These are phyloP conservation scores for Bruguiera hainesii DNA, from an alignment of 441 rosid species.

Conservation along the genomic window DNA sequence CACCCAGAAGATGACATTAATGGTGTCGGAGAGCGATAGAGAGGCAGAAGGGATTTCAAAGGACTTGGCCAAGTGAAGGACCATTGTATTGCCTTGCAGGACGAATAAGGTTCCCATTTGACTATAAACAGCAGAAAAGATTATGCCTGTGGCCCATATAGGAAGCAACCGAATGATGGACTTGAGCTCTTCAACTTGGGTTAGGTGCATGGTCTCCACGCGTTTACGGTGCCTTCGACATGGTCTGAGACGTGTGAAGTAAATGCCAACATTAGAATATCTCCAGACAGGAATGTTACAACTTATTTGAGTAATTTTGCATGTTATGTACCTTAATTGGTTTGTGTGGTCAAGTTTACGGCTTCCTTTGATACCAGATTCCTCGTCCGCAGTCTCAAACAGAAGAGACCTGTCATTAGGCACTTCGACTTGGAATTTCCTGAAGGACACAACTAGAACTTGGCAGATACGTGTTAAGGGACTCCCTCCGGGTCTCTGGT, in stretches of 20 bases:
- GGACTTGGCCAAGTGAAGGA: slow-evolving; percentile 51
- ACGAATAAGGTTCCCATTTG: slow-evolving; percentile 86
- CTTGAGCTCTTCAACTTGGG: slow-evolving; percentile 90
- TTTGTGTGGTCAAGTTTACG: slow-evolving; percentile 21
- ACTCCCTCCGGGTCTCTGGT: slow-evolving; percentile 80
- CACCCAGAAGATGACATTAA: slow-evolving; percentile 78
- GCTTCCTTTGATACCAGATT: slow-evolving; percentile 58
- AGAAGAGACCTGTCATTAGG: slow-evolving; percentile 49
- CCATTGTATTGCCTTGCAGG: slow-evolving; percentile 86
- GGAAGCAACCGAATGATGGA: slow-evolving; percentile 69
- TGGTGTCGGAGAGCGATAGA: slow-evolving; percentile 67
- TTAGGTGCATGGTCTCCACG: slow-evolving; percentile 79
- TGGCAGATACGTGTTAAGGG: slow-evolving; percentile 70
- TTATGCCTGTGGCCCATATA: slow-evolving; percentile 80
- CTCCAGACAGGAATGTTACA: neutral
- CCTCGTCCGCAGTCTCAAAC: slow-evolving; percentile 49
- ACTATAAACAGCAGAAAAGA: slow-evolving; percentile 71
- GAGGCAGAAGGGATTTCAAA: slow-evolving; percentile 90
- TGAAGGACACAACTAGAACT: slow-evolving; percentile 62
- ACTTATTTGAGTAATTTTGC: neutral
- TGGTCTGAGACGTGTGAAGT: slow-evolving; percentile 26
- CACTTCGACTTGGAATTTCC: slow-evolving; percentile 40
- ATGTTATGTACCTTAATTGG: slow-evolving; percentile 38
- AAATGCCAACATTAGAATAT: neutral
- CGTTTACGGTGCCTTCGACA: slow-evolving; percentile 42